Evolutionary conservation across 352 stramenopile genomes (phyloP).

Genomic region (Globisporangium nagaii): DNA sequence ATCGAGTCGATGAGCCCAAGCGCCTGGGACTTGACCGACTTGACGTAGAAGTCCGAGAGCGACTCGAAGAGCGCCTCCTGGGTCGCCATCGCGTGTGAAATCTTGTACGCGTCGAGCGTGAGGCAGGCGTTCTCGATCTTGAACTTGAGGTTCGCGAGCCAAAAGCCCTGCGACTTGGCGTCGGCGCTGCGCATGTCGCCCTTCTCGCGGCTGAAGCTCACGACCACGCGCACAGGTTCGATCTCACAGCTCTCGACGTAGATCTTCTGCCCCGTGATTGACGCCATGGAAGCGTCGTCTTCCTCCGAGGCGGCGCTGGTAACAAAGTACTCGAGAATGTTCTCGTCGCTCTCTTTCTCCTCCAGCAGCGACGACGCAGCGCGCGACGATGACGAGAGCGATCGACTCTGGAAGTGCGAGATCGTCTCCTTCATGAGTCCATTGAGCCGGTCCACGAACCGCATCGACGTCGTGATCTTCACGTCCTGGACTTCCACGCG

Average conservation of each 20-base stretch:
- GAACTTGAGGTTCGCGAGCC: conserved; percentile 77
- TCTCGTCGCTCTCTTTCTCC: conserved; percentile 26
- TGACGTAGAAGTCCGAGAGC: conserved; percentile 67
- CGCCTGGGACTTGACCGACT: conserved; percentile 79
- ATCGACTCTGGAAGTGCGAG: conserved; percentile 62
- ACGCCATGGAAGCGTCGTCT: conserved; percentile 49
- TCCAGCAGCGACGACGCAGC: conserved; percentile 22
- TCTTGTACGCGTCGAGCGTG: conserved; percentile 56
- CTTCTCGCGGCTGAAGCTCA: conserved; percentile 77
- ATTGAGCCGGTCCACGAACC: conserved; percentile 70
- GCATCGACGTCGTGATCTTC: conserved; percentile 72
- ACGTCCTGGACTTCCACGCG: conserved; percentile 61
- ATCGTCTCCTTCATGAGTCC: conserved; percentile 53
- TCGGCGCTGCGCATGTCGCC: conserved; percentile 28
- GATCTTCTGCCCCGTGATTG: conserved; percentile 70
- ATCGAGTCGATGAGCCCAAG: conserved; percentile 81
- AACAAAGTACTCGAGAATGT: conserved; percentile 73
- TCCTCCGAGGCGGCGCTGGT: conserved; percentile 27
- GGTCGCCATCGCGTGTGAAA: conserved; percentile 66
- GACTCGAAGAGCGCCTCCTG: conserved; percentile 67
- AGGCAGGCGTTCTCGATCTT: conserved; percentile 85
- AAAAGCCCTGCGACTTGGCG: conserved; percentile 42
- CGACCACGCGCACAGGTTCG: conserved; percentile 58
- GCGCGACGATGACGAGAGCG: conserved; percentile 39
- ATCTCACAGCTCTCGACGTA: conserved; percentile 73